Conservation (phyloP, 306 rosid species). For the Pyrus betulifolia region DNA sequence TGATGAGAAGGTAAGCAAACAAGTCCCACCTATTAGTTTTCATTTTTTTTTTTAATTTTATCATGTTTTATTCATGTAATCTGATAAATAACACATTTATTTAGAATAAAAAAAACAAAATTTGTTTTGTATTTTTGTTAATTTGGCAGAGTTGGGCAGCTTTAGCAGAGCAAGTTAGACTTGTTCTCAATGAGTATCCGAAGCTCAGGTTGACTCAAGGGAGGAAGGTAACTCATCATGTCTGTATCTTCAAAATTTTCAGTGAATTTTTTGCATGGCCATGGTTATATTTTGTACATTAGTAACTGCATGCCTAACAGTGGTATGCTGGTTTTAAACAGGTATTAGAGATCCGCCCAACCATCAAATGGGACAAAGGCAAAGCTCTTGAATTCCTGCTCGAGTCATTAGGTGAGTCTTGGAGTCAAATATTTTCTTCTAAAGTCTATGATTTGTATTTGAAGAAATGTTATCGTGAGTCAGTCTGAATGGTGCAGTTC, state of each 20-base stretch:
- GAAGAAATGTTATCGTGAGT: background rate
- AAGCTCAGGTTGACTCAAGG: constrained; percentile 69
- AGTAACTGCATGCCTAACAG: background rate
- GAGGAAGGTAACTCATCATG: constrained; percentile 41
- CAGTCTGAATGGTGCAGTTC: background rate
- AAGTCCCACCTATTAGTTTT: background rate
- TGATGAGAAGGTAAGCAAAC: constrained; percentile 69
- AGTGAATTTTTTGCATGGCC: background rate
- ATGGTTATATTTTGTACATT: background rate
- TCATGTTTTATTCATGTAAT: background rate
- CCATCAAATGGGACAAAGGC: constrained; percentile 96
- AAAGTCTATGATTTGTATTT: background rate
- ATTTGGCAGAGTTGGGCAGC: constrained; percentile 58
- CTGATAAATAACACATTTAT: background rate
- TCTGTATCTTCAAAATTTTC: background rate
- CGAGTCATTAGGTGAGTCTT: constrained; percentile 53
- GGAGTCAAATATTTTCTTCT: background rate
- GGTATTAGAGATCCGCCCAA: constrained; percentile 82
- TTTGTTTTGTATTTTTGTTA: background rate
- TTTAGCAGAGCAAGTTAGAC: constrained; percentile 64
- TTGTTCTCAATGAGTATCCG: constrained; percentile 69
- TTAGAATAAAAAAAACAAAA: background rate
- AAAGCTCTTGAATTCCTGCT: constrained; percentile 82
- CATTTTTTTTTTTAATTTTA: background rate
- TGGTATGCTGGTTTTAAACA: background rate